These are phyloP conservation scores for Scolecobasidium constrictum DNA, from an alignment of 2,329 filamentous ascomycete genomes.

Conservation along the genomic window DNA sequence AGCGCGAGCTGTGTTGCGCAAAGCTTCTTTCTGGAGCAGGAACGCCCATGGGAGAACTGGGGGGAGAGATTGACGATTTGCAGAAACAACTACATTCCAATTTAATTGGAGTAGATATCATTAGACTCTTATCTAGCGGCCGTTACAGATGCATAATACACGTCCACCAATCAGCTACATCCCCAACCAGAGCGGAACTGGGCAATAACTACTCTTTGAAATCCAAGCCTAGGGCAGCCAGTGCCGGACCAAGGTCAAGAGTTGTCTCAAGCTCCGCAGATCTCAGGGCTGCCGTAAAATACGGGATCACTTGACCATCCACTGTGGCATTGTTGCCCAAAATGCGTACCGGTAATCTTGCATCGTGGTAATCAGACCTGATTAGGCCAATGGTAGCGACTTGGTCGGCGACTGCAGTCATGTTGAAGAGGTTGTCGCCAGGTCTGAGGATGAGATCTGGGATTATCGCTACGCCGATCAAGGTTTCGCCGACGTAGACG, in stretches of 20 bases:
- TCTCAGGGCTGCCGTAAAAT: conserved; percentile 47
- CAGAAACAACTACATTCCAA: too few relatives aligned
- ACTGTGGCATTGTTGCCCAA: conserved; percentile 42
- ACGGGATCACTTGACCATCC: conserved; percentile 39
- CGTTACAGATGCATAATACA: too few relatives aligned
- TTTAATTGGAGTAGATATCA: too few relatives aligned
- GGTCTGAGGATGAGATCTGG: conserved; percentile 48
- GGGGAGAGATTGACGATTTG: too few relatives aligned
- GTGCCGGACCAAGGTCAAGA: conserved; percentile 39
- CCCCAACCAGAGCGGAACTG: too few relatives aligned
- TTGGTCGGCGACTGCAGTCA: conserved; percentile 46
- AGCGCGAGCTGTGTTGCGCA: too few relatives aligned
- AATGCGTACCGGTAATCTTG: conserved; percentile 45
- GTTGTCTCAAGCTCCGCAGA: conserved; percentile 40
- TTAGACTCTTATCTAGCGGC: too few relatives aligned
- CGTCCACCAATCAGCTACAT: too few relatives aligned
- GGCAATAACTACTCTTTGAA: too few relatives aligned
- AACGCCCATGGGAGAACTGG: too few relatives aligned
- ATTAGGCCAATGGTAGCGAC: conserved; percentile 35
- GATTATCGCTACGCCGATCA: conserved; percentile 47
- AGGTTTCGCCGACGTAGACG: conserved; percentile 41
- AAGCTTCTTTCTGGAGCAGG: too few relatives aligned
- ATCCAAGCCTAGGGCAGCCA: conserved; percentile 18
- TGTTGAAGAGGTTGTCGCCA: conserved; percentile 44
- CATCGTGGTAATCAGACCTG: conserved; percentile 39